Percentiles rank a stretch among this genome's conserved stretches.
Evolutionary conservation across 2,329 filamentous ascomycete species (phyloP).

Genomic region (Dissoconium aciculare): DNA sequence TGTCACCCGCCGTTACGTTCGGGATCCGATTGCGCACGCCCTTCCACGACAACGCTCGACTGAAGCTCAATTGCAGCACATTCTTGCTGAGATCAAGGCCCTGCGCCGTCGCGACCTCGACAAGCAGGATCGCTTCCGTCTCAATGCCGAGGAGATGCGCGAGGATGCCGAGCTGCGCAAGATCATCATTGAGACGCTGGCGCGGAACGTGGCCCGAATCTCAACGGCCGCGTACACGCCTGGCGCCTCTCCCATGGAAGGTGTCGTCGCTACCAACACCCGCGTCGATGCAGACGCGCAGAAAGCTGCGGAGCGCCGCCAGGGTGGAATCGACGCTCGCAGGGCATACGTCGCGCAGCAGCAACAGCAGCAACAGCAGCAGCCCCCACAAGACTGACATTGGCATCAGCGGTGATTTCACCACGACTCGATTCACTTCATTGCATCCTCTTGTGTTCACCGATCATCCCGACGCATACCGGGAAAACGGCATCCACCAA

Average conservation of each 20-base stretch:
- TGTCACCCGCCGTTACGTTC: slow-evolving; percentile 53
- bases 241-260: slow-evolving; percentile 22
- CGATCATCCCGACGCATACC: no score
- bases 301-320: slow-evolving; percentile 33
- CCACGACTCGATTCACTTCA: no score
- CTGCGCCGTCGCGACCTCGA: slow-evolving; percentile 69
- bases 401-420: no score
- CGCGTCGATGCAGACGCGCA: slow-evolving; percentile 31
- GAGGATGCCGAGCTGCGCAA: slow-evolving; percentile 62
- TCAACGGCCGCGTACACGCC: no score
- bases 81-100: slow-evolving; percentile 79
- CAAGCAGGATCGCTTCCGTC: slow-evolving; percentile 69
- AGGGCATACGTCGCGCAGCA: slow-evolving; percentile 20
- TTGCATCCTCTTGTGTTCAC: no score
- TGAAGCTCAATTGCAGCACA: slow-evolving; percentile 80
- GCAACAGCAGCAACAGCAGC: slow-evolving; percentile 23
- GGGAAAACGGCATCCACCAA: no score
- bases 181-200: slow-evolving; percentile 59
- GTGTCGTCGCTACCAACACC: slow-evolving; percentile 11
- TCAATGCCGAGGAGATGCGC: slow-evolving; percentile 64
- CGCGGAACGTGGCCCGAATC: slow-evolving; percentile 56
- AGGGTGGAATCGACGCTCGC: no score
- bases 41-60: slow-evolving; percentile 64
- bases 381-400: no score
- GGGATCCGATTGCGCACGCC: slow-evolving; percentile 54